Evolutionary conservation across 2,329 filamentous ascomycete genomes (phyloP), one percentile per base, ranked within the genome.

Genomic region (Daldinia sp.): DNA sequence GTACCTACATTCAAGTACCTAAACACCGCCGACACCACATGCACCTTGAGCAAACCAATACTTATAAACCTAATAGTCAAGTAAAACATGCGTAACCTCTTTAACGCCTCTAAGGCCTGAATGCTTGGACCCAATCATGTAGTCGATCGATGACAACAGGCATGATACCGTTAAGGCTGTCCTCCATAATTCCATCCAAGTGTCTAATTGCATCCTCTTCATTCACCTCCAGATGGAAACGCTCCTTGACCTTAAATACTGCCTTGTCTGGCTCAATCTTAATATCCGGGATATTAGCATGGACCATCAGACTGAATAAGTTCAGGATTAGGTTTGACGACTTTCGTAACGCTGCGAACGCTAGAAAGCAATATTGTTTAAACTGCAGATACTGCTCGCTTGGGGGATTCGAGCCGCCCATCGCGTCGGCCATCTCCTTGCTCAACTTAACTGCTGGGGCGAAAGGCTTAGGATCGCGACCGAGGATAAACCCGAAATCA

Each of bases 351-450:
- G 96, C 94, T 1, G 92, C 93, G 81, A 97, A 99, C 0, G 96
- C 93, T 2, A 97, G 92, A 81, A 97, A 98, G 79, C 94, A 97
- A 80, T 98, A 97, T 75, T 97, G 93, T 78, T 96, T 96, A 82
- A 99, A 99, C 60, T 92, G 88, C 48, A 90, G 85, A 79, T 97
- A 99, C 69, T 97, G 91, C 23, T 92, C 88, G 66, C 78, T 78
- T 0, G 77, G 76, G 3, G 92, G 93, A 37, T 87, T 86, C 6
- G 90, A 87, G 12, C 96, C 96, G 44, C 97, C 97, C 93, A 99
- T 98, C 70, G 94, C 96, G 76, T 99, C 96, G 3, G 98, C 93
- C 96, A 99, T 99, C 78, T 99, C 95, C 74, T 94, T 95, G 77
- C 92, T 95, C 7, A 99, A 88, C 80, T 99, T 99, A 91, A 99